A percentile compares a stretch with the other conserved stretches of the same genome.
Conservation (phyloP, 805 yeast genomes). For the Danielia oregonensis region DNA sequence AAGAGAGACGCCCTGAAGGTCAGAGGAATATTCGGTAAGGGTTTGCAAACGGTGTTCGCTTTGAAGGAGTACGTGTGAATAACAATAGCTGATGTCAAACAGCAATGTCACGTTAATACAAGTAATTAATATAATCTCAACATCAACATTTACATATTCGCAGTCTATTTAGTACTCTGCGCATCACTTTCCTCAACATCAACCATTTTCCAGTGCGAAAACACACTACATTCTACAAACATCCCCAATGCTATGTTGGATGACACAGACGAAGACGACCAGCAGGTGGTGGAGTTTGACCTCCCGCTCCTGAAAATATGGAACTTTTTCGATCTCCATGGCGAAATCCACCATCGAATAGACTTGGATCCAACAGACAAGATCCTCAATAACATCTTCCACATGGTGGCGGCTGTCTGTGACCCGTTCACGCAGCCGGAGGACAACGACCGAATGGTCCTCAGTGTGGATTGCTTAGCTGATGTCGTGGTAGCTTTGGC, state of each 20-base stretch:
- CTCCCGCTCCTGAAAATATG: slow-evolving; percentile 10
- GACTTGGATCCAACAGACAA: slow-evolving; percentile 7
- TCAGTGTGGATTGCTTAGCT: slow-evolving; percentile 55
- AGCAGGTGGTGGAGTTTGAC: slow-evolving; percentile 9
- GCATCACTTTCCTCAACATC: too few species aligned
- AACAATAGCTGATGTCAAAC: too few species aligned
- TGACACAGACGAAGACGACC: slow-evolving; percentile 13
- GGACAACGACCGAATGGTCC: slow-evolving; percentile 48
- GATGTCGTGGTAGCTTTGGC: slow-evolving; percentile 46
- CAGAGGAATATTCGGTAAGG: slow-evolving; percentile 36
- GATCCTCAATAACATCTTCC: slow-evolving; percentile 9
- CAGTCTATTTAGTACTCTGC: too few species aligned
- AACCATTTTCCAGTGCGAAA: too few species aligned
- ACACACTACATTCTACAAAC: too few species aligned
- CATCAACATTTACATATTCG: too few species aligned
- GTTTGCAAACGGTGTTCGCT: slow-evolving; percentile 20
- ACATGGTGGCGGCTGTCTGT: slow-evolving; percentile 22
- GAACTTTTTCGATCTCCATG: slow-evolving; percentile 12
- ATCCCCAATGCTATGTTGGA: slow-evolving; percentile 8
- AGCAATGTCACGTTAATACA: too few species aligned
- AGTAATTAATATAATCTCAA: background rate
- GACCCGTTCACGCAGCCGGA: slow-evolving; percentile 73
- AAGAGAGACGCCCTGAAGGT: slow-evolving; percentile 26
- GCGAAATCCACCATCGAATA: slow-evolving; percentile 6
- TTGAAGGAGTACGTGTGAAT: too few species aligned